Conservation (phyloP, 257 asterid genomes). For the Phtheirospermum japonicum region DNA sequence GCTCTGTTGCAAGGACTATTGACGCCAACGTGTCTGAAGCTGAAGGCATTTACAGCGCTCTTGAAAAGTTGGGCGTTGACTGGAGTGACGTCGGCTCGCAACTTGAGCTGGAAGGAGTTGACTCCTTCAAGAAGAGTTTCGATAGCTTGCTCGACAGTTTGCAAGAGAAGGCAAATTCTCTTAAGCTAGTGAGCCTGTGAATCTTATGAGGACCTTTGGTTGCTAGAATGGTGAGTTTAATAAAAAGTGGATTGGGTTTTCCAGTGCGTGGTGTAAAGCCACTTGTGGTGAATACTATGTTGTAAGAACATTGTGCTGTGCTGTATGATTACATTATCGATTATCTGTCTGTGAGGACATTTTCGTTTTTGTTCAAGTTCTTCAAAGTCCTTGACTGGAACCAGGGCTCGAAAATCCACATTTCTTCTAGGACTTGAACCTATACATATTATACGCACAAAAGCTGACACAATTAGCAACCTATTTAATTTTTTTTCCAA, state of each 20-base stretch:
- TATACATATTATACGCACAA: no score
- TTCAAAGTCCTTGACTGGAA: no score
- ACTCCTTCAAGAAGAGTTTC: conserved; percentile 92
- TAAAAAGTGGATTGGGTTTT: conserved; percentile 40
- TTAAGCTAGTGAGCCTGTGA: conserved; percentile 66
- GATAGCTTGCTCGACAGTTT: conserved; percentile 91
- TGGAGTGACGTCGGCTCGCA: conserved; percentile 82
- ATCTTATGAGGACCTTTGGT: neutral
- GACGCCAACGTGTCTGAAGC: conserved; percentile 90
- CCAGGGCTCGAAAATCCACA: no score
- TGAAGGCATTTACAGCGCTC: conserved; percentile 80
- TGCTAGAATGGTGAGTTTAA: conserved; percentile 30
- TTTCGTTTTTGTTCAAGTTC: no score
- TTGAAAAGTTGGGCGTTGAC: conserved; percentile 92
- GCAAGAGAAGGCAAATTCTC: conserved; percentile 95
- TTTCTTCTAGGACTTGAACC: no score
- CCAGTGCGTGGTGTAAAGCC: conserved; percentile 28
- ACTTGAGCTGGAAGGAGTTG: conserved; percentile 95
- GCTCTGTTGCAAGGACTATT: conserved; percentile 85
- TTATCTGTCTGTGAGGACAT: no score
- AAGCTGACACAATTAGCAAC: no score
- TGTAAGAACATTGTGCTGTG: conserved; percentile 26
- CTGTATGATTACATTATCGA: conserved; percentile 23
- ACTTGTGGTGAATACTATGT: conserved; percentile 30
- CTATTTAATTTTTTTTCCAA: no score